Conservation (phyloP, 1,284 basidiomycete species). For the Apiotrichum gamsii region DNA sequence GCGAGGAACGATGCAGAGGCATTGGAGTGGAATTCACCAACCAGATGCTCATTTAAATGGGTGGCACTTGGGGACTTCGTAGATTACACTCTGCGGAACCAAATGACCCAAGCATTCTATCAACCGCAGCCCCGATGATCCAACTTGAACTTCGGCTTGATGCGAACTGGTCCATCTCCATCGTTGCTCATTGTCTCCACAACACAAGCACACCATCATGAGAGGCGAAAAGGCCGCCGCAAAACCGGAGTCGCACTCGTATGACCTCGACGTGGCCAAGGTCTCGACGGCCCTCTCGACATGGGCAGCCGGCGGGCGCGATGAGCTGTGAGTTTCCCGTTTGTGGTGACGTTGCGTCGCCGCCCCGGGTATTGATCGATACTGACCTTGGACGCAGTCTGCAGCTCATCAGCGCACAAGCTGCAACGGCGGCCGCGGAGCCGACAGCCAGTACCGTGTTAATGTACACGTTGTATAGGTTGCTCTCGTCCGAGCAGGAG, state of each 20-base stretch:
- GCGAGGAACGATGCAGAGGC: too few species aligned
- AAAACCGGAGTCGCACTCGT: neutral
- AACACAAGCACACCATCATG: neutral
- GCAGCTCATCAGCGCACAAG: neutral
- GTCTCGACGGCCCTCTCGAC: neutral
- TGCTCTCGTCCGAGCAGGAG: neutral
- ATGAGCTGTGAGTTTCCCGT: neutral
- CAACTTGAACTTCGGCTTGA: too few species aligned
- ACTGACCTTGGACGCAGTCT: neutral
- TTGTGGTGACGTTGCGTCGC: neutral
- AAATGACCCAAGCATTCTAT: too few species aligned
- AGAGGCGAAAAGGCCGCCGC: constrained; percentile 1
- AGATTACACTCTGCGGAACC: too few species aligned
- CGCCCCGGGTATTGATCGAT: too few species aligned
- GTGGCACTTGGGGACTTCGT: too few species aligned
- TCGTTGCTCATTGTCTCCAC: neutral
- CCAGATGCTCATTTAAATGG: too few species aligned
- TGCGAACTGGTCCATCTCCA: too few species aligned
- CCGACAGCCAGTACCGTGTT: neutral
- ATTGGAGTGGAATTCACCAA: too few species aligned
- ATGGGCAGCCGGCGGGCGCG: neutral
- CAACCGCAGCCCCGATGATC: too few species aligned
- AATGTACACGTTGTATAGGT: neutral
- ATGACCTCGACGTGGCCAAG: neutral
- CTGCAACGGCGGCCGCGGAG: neutral